Conservation (phyloP, 2,329 filamentous ascomycete species). For the Metarhizium sp. region DNA sequence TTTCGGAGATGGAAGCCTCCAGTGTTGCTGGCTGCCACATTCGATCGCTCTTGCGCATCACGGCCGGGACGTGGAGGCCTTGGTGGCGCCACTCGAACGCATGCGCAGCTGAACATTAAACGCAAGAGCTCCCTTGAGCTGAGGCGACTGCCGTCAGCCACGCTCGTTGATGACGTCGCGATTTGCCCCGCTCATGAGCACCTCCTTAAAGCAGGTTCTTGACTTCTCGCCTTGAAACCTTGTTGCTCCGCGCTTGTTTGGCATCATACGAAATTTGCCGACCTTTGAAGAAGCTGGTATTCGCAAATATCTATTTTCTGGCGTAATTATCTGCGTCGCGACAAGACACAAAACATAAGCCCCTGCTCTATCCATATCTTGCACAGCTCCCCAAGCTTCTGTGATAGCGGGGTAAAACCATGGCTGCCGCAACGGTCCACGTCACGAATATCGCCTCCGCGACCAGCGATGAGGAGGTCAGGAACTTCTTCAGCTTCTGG, state of each 20-base stretch:
- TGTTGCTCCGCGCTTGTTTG: not conserved
- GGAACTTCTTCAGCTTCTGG: constrained; percentile 97
- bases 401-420: constrained; percentile 4
- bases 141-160: not conserved
- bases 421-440: constrained; percentile 42
- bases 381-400: not conserved
- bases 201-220: not conserved
- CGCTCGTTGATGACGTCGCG: constrained; percentile 1
- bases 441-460: constrained; percentile 79
- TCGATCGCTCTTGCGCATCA: too few species aligned
- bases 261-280: not conserved
- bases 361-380: not conserved
- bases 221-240: not conserved
- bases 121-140: too few species aligned
- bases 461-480: constrained; percentile 84
- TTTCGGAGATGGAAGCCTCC: not conserved
- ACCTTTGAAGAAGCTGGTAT: not conserved
- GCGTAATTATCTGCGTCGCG: not conserved
- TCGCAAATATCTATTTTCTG: not conserved
- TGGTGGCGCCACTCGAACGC: too few species aligned
- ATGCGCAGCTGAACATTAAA: too few species aligned
- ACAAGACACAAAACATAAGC: not conserved
- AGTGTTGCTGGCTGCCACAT: not conserved
- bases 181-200: constrained; percentile 3
- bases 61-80: too few species aligned